These are phyloP conservation scores for Pseudocercospora ulei DNA, from an alignment of 2,329 filamentous ascomycete genomes.

Conservation along the genomic window DNA sequence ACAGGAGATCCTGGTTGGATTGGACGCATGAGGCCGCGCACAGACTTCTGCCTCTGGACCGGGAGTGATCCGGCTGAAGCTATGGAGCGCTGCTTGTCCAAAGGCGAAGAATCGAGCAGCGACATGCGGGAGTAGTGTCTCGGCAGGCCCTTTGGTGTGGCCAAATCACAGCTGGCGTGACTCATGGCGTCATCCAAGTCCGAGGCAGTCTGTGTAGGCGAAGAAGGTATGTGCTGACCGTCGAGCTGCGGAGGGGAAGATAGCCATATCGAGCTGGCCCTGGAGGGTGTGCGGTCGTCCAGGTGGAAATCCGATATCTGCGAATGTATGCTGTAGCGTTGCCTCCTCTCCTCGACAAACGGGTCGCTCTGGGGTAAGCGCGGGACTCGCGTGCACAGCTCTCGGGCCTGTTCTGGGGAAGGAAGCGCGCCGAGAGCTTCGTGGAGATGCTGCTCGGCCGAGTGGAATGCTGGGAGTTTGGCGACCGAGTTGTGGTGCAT, in stretches of 20 bases:
- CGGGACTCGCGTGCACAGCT: slow-evolving; percentile 9
- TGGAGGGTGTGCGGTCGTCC: slow-evolving; percentile 7
- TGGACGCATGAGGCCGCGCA: slow-evolving; percentile 24
- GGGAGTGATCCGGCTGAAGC: slow-evolving; percentile 1
- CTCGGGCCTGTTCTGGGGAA: slow-evolving; percentile 19
- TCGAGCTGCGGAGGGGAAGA: slow-evolving; percentile 10
- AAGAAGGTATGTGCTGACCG: slow-evolving; percentile 8
- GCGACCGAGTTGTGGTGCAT: slow-evolving; percentile 42
- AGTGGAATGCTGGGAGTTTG: slow-evolving; percentile 38
- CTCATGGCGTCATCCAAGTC: slow-evolving; percentile 27
- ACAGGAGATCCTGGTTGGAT: slow-evolving; percentile 30
- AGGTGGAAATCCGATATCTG: not conserved
- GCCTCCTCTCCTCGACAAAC: slow-evolving; percentile 6
- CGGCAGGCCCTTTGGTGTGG: slow-evolving; percentile 24
- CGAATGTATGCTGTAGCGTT: not conserved
- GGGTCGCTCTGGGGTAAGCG: slow-evolving; percentile 3
- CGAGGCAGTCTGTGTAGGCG: slow-evolving; percentile 16
- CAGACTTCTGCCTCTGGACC: slow-evolving; percentile 12
- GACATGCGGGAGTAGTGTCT: slow-evolving; percentile 19
- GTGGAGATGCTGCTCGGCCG: slow-evolving; percentile 37
- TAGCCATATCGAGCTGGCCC: slow-evolving; percentile 11
- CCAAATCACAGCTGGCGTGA: slow-evolving; percentile 28
- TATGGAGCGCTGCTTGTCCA: not conserved
- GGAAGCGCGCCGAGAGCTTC: slow-evolving; percentile 26
- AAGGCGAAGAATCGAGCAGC: slow-evolving; percentile 10